Base-by-base conservation (phyloP, 2,329 filamentous ascomycete genomes). In the Pseudogymnoascus sp. region DNA sequence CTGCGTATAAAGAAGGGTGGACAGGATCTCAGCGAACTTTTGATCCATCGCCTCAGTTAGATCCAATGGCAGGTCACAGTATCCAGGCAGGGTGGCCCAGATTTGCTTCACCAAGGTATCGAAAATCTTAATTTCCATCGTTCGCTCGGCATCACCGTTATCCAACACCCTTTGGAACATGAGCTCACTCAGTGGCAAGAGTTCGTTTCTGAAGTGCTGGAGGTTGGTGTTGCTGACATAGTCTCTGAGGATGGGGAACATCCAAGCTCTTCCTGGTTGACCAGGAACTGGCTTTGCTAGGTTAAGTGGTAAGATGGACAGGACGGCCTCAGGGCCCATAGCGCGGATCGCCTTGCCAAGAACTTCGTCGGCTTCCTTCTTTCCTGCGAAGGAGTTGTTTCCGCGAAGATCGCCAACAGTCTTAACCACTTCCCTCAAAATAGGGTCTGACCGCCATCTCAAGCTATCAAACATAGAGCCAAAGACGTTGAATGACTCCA, bases 51-150 rank as follows among this genome's bases (percentile, higher is more conserved):
- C 81, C 64, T 86, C 79, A 4, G 75, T 76, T 41, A 93, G 71
- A 71, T 99, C 94, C 36, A 96, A 76, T 1, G 94, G 93, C 60
- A 97, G 78, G 72, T 97, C 91, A 73, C 94, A 97, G 77, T 97
- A 99, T 1, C 94, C 94, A 0, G 94, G 93, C 13, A 99, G 81
- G 59, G 89, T 87, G 0, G 90, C 91, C 94, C 94, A 99, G 41
- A 93, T 92, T 72, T 99, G 94, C 67, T 95, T 89, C 7, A 99
- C 90, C 4, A 99, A 79, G 0, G 94, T 97, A 76, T 99, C 93
- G 72, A 94, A 99, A 63, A 99, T 95, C 79, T 99, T 99, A 71
- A 94, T 84, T 73, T 97, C 92, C 82, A 96, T 92, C 0, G 91
- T 94, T 80, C 96, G 97, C 71, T 93, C 89, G 11, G 84, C 85